phyloP scores from a whole-genome alignment of 2,329 filamentous ascomycete species.

The Beauveria pseudobassiana region DNA sequence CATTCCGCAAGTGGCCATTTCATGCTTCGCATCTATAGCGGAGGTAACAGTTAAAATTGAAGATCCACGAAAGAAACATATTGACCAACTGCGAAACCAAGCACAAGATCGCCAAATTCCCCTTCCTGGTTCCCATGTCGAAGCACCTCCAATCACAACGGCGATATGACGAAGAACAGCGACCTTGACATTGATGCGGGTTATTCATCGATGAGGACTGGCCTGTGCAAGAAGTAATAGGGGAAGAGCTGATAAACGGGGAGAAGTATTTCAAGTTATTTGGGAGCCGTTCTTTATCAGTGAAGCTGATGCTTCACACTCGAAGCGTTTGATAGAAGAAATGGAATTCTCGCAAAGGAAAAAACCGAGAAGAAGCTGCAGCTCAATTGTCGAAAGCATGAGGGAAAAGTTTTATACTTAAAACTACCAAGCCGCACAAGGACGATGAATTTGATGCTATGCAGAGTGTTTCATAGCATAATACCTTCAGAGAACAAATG shows the following conservation, averaged over 20 bases:
- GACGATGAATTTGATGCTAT: too few relatives aligned
- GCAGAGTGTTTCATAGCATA: too few relatives aligned
- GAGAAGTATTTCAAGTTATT: background rate
- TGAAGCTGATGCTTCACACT: background rate
- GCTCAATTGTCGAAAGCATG: background rate
- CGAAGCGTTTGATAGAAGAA: background rate
- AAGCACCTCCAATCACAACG: background rate
- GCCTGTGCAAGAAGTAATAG: background rate
- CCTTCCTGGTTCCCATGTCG: too few relatives aligned
- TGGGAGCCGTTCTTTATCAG: background rate
- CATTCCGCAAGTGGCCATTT: too few relatives aligned
- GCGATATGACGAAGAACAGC: background rate
- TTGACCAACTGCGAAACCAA: too few relatives aligned
- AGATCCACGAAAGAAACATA: too few relatives aligned
- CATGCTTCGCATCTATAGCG: too few relatives aligned
- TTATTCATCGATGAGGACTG: background rate
- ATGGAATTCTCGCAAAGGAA: background rate
- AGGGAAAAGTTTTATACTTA: background rate
- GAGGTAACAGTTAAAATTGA: too few relatives aligned
- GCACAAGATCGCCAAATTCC: too few relatives aligned
- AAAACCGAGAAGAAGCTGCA: background rate
- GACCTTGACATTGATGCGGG: background rate
- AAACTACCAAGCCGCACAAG: too few relatives aligned
- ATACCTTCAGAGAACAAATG: too few relatives aligned
- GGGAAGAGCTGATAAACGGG: background rate